Base-by-base conservation (phyloP, 139 green algal genomes). In the Desmodesmus armatus region DNA sequence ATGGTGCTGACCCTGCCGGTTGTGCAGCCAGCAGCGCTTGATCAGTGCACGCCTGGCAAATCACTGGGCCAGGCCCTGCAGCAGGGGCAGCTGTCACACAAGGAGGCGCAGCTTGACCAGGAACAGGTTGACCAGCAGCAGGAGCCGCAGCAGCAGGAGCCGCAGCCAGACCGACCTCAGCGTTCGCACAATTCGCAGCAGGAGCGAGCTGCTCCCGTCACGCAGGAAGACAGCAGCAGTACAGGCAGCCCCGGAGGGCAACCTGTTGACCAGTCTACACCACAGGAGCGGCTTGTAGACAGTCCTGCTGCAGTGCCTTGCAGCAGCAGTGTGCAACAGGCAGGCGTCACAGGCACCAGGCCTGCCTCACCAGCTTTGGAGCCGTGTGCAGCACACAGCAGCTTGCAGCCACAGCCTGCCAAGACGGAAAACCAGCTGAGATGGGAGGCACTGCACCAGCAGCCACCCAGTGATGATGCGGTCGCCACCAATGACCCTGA, bases 1-100 rank as follows among this genome's bases (percentile, higher is more conserved):
- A 83, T 95, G 39, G 85, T 91, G 51, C 77, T 95, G 3, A 87
- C 78, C 23, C 85, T 95, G 60, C 90, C 92, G 6, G 88, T 91
- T 43, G 15, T 49, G 29, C 73, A 67, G 21, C 73, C 73, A 47
- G 21, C 37, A n/a, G n/a, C n/a, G n/a, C n/a, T 62, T 1, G 17
- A n/a, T 13, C 0, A 2, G 17, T 67, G 58, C 47, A 67, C 58
- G 21, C 23, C 13, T 67, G 58, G 23, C 19, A 19, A n/a, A 67
- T n/a, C 58, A 23, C 58, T 35, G 3, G 7, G 13, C 7, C 21
- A 67, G 23, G 58, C 13, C 58, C 39, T 77, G 69, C 69, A 77
- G 40, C 39, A 77, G 1, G 3, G 23, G 69, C 25, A 58, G 39
- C 69, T 58, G 35, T 29, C 63, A 43, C 11, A 78, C 25, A 21